Base-by-base conservation (phyloP, 2,329 filamentous ascomycete species). In the Fusarium domesticum region DNA sequence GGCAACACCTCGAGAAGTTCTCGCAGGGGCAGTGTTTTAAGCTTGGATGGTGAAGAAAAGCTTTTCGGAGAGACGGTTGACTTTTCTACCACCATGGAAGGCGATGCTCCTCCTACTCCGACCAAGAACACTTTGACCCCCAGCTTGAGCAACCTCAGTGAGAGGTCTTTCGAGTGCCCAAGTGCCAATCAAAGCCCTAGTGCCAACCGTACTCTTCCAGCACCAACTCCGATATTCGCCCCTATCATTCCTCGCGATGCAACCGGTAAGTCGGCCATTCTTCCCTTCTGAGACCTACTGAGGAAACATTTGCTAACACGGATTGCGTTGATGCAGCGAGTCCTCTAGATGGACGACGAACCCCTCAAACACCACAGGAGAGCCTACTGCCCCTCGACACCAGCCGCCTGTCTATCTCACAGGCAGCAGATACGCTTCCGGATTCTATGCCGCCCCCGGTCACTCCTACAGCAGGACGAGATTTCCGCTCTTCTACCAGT, bases 101-200 rank as follows among this genome's bases (percentile, higher is more conserved):
- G 71, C 31, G 90, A 96, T 38, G 74, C 92, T 45, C 91, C 92
- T n/a, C 91, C 92, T 1, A 98, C 93, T 2, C 93, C 93, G 1
- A 97, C 93, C 0, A 97, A 96, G 67, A 81, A 81, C 54, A 71
- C 63, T 47, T 69, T 69, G 43, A 71, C 65, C 32, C 70, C 67
- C 57, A 77, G 67, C 51, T 57, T 69, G 42, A 64, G 61, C 49
- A 64, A 67, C 34, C 56, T 65, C 18, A 67, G 67, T 47, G 65
- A 69, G 44, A 59, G 65, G 30, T 67, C 66, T 6, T 59, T 71
- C 11, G 74, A 76, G 39, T 75, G 71, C 47, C 43, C 43, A 8
- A 44, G 42, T 10, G 44, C 42, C 15, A 56, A 50, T 12, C 44
- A 49, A n/a, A 61, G 58, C 36, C 75, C 75, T 5, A 77, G 72